Conservation (phyloP, 2,329 filamentous ascomycete species). For the Penicillium occitanis region DNA sequence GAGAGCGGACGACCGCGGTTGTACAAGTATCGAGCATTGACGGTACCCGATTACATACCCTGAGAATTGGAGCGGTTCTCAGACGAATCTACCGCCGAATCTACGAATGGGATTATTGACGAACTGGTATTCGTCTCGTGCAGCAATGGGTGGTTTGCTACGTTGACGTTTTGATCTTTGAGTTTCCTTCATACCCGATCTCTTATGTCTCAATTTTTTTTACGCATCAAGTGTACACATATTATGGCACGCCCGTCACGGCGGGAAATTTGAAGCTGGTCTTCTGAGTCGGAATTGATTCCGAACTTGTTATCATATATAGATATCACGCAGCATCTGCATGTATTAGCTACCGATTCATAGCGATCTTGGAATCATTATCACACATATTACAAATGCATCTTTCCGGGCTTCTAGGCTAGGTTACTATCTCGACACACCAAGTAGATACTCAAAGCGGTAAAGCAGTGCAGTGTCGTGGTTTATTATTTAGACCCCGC, state of each 20-base stretch:
- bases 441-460: neutral
- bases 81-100: neutral
- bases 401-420: neutral
- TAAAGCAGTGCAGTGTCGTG: neutral
- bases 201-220: neutral
- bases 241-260: constrained; percentile 4
- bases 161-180: neutral
- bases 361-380: neutral
- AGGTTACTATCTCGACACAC: neutral
- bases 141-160: neutral
- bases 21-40: neutral
- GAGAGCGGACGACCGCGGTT: neutral
- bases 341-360: constrained; percentile 1
- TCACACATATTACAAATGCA: neutral
- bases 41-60: neutral
- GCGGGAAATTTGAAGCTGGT: constrained; percentile 13
- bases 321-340: constrained; percentile 10
- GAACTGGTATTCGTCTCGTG: constrained; percentile 9
- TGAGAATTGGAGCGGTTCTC: neutral
- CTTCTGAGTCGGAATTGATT: constrained; percentile 9
- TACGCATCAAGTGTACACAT: constrained; percentile 13
- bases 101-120: neutral
- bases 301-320: constrained; percentile 4
- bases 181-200: neutral
- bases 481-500: neutral